Percentiles rank a stretch among this genome's conserved stretches.
phyloP scores from a whole-genome alignment of 148 eudicot species.

The Fagopyrum esculentum region DNA sequence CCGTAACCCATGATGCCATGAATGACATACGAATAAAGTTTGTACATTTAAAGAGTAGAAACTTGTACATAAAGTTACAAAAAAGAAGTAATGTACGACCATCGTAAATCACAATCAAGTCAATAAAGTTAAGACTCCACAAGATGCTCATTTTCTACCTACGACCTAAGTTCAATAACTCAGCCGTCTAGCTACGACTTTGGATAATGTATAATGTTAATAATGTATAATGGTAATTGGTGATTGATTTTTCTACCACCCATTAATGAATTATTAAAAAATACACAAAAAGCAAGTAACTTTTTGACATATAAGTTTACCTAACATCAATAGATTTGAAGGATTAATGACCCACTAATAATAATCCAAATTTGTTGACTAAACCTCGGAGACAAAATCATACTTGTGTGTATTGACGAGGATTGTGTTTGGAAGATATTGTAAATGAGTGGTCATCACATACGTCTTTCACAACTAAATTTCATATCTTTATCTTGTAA shows the following conservation, averaged over 20 bases:
- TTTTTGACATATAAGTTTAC: too few species aligned
- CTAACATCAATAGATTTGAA: neutral
- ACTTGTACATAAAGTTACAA: neutral
- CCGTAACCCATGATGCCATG: neutral
- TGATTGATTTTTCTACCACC: too few species aligned
- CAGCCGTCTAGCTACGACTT: neutral
- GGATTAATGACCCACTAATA: neutral
- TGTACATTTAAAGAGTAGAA: neutral
- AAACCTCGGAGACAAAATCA: too few species aligned
- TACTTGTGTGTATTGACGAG: too few species aligned
- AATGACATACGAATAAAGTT: neutral
- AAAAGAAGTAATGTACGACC: neutral
- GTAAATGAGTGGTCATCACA: too few species aligned
- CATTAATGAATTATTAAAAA: too few species aligned
- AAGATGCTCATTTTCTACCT: constrained; percentile 6
- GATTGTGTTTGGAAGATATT: too few species aligned
- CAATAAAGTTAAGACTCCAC: neutral
- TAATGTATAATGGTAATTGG: too few species aligned
- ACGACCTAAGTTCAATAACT: neutral
- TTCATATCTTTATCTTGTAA: too few species aligned
- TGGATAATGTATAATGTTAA: too few species aligned
- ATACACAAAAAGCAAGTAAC: too few species aligned
- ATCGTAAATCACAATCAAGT: constrained; percentile 1
- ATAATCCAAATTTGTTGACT: constrained; percentile 7
- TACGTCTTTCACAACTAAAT: too few species aligned